Evolutionary conservation across 768 basidiomycete species (phyloP).

Genomic region (Trametes gibbosa): DNA sequence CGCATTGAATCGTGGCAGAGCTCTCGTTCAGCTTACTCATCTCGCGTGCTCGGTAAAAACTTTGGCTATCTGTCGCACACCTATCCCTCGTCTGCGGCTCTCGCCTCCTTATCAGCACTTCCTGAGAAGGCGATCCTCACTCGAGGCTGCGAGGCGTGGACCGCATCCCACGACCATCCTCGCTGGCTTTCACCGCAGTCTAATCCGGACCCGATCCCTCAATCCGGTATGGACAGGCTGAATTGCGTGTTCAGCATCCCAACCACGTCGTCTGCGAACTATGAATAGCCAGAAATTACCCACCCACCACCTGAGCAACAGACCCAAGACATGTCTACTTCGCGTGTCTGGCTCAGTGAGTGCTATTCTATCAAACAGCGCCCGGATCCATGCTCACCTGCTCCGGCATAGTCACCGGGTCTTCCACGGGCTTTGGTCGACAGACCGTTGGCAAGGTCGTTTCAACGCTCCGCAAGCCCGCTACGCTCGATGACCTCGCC

Average conservation of each 20-base stretch:
- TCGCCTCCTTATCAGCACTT: neutral
- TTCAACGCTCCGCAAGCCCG: constrained; percentile 43
- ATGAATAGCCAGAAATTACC: too few species aligned
- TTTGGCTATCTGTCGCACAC: neutral
- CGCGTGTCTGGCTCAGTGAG: neutral
- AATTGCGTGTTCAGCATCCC: neutral
- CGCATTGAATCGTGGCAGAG: neutral
- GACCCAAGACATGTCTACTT: too few species aligned
- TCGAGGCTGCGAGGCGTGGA: neutral
- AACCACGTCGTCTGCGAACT: too few species aligned
- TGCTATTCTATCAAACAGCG: neutral
- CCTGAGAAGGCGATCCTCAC: neutral
- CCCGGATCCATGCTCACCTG: neutral
- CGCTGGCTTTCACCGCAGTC: neutral
- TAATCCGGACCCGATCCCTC: neutral
- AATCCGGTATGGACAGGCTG: neutral
- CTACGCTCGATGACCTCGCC: constrained; percentile 30
- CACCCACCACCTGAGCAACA: too few species aligned
- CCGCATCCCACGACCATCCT: neutral
- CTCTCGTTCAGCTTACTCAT: neutral
- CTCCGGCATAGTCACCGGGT: neutral
- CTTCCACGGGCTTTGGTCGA: constrained; percentile 17
- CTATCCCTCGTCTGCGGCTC: neutral
- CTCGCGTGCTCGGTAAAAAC: too few species aligned
- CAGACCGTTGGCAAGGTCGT: constrained; percentile 38